Percentiles rank a stretch among this genome's conserved stretches.
Evolutionary conservation across 139 green algal genomes (phyloP).

Genomic region (Micractinium conductrix): DNA sequence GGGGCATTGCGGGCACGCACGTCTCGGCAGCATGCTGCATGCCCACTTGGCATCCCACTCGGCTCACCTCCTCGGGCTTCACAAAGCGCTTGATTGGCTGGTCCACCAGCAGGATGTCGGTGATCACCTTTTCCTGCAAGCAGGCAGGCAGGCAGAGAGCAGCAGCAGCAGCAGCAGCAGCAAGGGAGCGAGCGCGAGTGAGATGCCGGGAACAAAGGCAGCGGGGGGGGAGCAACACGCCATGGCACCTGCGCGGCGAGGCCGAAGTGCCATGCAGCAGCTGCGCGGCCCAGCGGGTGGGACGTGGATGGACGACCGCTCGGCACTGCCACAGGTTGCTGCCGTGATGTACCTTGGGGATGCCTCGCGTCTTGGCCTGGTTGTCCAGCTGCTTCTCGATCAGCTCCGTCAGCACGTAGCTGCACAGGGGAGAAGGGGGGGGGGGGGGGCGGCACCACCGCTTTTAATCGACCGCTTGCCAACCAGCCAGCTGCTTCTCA

Average conservation of each 20-base stretch:
- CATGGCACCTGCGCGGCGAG: too few relatives aligned
- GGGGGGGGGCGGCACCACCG: neutral
- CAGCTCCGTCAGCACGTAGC: constrained; percentile 71
- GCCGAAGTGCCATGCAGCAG: too few relatives aligned
- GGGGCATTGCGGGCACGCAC: too few relatives aligned
- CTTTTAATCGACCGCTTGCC: too few relatives aligned
- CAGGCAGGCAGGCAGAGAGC: neutral
- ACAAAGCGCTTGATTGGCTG: constrained; percentile 93
- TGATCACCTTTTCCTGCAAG: constrained; percentile 49
- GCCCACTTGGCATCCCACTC: too few relatives aligned
- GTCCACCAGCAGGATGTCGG: constrained; percentile 86
- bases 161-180: neutral
- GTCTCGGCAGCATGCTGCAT: too few relatives aligned
- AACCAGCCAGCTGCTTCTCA: constrained; percentile 76
- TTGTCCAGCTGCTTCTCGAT: constrained; percentile 76
- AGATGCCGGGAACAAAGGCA: neutral
- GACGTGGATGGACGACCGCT: neutral
- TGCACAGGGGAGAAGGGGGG: neutral
- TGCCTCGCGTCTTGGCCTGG: constrained; percentile 72
- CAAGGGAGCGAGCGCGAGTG: neutral
- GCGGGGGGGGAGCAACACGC: too few relatives aligned
- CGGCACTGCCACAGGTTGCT: neutral
- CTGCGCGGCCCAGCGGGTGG: too few relatives aligned
- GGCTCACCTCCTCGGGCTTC: constrained; percentile 64
- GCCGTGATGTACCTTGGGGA: constrained; percentile 52